Conservation (phyloP, 768 basidiomycete genomes). For the Mycena olivaceomarginata region DNA sequence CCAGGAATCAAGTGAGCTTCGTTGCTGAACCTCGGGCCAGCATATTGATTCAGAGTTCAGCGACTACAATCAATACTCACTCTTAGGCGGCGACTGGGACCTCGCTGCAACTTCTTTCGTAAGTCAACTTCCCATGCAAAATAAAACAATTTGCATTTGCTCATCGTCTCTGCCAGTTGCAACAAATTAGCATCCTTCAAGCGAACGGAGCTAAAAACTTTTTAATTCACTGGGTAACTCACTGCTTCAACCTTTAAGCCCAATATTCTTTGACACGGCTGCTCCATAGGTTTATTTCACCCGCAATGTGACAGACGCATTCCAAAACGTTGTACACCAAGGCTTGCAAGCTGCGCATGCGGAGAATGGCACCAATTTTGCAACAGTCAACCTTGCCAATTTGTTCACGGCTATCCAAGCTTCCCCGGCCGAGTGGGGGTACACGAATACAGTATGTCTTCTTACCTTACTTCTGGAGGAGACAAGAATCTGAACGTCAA, state of each 20-base stretch:
- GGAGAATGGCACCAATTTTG: constrained; percentile 46
- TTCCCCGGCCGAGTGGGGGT: constrained; percentile 35
- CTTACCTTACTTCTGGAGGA: neutral
- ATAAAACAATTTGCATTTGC: neutral
- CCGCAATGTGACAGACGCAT: constrained; percentile 36
- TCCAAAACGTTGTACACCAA: constrained; percentile 41
- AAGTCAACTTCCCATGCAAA: neutral
- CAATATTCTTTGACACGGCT: neutral
- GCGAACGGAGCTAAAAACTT: constrained; percentile 46
- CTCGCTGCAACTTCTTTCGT: constrained; percentile 38
- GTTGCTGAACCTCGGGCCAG: neutral
- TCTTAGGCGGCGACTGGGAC: constrained; percentile 42
- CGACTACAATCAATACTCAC: constrained; percentile 35
- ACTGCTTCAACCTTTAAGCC: neutral
- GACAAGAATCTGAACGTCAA: neutral
- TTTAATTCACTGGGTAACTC: constrained; percentile 42
- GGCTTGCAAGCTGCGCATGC: constrained; percentile 39
- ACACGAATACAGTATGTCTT: constrained; percentile 36
- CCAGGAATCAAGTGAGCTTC: constrained; percentile 43
- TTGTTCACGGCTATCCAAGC: constrained; percentile 36
- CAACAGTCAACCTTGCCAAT: constrained; percentile 41
- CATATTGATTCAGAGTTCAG: constrained; percentile 12
- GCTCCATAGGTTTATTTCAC: constrained; percentile 33
- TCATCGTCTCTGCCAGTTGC: constrained; percentile 27
- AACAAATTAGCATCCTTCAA: constrained; percentile 41